Conservation (phyloP, 192 early-diverging fungal genomes). For the Phlyctochytrium planicorne region DNA sequence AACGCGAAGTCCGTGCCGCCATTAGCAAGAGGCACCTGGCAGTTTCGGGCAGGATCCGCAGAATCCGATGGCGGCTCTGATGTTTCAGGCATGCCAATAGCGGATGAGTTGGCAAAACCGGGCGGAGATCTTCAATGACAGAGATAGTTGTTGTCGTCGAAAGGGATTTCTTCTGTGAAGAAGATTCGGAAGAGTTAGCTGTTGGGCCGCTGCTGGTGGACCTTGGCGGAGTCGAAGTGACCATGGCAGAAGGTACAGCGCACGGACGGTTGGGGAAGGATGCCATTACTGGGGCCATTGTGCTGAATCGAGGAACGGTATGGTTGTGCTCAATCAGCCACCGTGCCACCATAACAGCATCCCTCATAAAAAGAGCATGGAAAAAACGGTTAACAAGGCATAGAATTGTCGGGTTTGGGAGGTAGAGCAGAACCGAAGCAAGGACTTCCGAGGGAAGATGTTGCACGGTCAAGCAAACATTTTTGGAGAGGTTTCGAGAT, state of each 20-base stretch:
- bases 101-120: constrained; percentile 20
- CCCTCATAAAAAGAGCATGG: constrained; percentile 3
- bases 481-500: not conserved
- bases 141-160: not conserved
- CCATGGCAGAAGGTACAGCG: not conserved
- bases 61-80: constrained; percentile 2
- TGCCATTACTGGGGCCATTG: not conserved
- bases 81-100: constrained; percentile 27
- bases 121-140: constrained; percentile 9
- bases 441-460: constrained; percentile 12
- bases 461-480: not conserved
- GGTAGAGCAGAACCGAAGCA: constrained; percentile 8
- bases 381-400: not conserved
- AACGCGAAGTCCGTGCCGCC: constrained; percentile 17
- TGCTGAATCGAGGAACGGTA: not conserved
- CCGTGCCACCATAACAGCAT: constrained; percentile 14
- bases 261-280: not conserved
- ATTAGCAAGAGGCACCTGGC: constrained; percentile 14
- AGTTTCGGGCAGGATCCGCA: constrained; percentile 8
- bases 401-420: constrained; percentile 3
- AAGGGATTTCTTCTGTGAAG: not conserved
- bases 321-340: constrained; percentile 29
- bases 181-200: not conserved
- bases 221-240: not conserved
- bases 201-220: not conserved